These are phyloP conservation scores for Ceratocystis variospora DNA, from an alignment of 2,329 filamentous ascomycete genomes.

Conservation along the genomic window DNA sequence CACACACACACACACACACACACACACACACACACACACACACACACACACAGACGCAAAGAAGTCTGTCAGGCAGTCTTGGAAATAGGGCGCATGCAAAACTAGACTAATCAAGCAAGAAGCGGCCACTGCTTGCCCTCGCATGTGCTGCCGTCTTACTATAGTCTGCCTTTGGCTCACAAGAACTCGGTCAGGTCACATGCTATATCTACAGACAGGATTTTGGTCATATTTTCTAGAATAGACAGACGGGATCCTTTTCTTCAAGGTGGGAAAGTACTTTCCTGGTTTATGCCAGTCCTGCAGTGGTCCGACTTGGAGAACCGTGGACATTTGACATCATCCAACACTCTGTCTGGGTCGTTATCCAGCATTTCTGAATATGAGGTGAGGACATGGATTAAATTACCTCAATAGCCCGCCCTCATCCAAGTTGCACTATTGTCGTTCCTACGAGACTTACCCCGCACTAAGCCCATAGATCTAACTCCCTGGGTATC, in stretches of 20 bases:
- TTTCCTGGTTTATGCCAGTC: neutral
- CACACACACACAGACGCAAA: no score
- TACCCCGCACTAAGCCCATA: neutral
- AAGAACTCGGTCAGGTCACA: neutral
- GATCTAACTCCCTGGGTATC: neutral
- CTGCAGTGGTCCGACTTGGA: neutral
- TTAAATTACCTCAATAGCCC: neutral
- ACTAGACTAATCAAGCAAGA: no score
- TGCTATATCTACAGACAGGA: neutral
- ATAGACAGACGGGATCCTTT: neutral
- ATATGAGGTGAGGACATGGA: neutral
- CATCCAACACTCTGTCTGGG: neutral
- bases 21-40: no score
- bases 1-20: no score
- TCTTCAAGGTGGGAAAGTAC: neutral
- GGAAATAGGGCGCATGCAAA: no score
- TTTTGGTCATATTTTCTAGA: neutral
- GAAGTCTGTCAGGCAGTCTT: no score
- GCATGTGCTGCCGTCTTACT: no score
- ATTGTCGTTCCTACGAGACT: neutral
- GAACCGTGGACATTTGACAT: neutral
- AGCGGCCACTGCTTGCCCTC: no score
- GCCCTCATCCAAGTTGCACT: neutral
- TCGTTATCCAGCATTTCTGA: neutral
- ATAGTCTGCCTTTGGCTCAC: no score